A percentile compares a stretch with the other conserved stretches of the same genome.
These are phyloP conservation scores for Penicillium sp. DNA, from an alignment of 2,329 filamentous ascomycete genomes.

Conservation along the genomic window DNA sequence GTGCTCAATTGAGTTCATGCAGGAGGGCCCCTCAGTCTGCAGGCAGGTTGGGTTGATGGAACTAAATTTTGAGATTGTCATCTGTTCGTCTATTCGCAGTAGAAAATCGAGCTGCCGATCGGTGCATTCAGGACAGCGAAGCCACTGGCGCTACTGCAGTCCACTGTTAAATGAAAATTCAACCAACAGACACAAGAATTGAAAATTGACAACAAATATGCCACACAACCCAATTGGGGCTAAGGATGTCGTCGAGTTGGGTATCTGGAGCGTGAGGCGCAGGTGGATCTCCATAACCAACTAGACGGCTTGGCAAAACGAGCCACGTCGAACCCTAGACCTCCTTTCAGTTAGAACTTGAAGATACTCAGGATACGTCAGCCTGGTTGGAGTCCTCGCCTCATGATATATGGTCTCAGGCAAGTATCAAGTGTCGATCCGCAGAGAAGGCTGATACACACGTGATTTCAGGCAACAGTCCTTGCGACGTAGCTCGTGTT, in stretches of 20 bases:
- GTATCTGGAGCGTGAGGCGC: background rate
- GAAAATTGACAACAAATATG: background rate
- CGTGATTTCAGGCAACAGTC: background rate
- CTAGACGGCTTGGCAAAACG: background rate
- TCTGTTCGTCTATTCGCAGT: background rate
- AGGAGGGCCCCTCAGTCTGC: background rate
- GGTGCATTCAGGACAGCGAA: background rate
- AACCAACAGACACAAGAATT: background rate
- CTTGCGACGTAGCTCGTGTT: background rate
- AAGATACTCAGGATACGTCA: background rate
- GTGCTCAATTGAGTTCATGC: background rate
- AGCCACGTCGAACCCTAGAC: conserved; percentile 1
- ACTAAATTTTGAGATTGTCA: background rate
- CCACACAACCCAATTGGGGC: background rate
- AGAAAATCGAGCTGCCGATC: background rate
- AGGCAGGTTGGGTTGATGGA: background rate
- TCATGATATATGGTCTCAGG: background rate
- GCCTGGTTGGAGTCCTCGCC: background rate
- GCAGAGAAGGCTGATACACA: too few relatives aligned
- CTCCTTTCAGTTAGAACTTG: background rate
- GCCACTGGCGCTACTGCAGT: background rate
- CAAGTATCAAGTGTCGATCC: background rate
- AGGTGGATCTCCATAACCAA: background rate
- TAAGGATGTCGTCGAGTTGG: background rate
- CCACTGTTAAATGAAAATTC: background rate